A percentile compares a stretch with the other conserved stretches of the same genome.
Evolutionary conservation across 108 stramenopile genomes (phyloP).

Genomic region (Stephanodiscus triporus): DNA sequence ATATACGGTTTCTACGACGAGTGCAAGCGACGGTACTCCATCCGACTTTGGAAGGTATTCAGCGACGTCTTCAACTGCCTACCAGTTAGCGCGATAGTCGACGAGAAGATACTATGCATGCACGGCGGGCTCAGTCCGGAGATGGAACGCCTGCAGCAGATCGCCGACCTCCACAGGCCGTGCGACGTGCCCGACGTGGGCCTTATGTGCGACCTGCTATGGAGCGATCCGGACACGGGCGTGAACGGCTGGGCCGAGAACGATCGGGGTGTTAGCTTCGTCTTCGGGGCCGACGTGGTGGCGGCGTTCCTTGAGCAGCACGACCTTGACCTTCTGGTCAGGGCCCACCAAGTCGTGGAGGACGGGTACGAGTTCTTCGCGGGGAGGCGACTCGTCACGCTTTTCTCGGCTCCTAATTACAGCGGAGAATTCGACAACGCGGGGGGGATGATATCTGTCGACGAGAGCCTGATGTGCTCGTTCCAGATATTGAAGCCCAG

Average conservation of each 20-base stretch:
- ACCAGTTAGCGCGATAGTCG: conserved; percentile 89
- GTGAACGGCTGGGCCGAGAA: conserved; percentile 91
- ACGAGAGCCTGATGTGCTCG: conserved; percentile 75
- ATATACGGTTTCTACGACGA: conserved; percentile 90
- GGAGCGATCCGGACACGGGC: conserved; percentile 91
- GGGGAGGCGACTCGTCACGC: conserved; percentile 81
- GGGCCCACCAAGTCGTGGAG: conserved; percentile 97
- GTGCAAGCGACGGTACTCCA: conserved; percentile 91
- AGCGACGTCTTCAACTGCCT: conserved; percentile 96
- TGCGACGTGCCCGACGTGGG: conserved; percentile 94
- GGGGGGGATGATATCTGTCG: conserved; percentile 81
- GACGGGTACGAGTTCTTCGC: conserved; percentile 96
- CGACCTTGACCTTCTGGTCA: conserved; percentile 89
- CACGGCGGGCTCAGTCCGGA: conserved; percentile 93
- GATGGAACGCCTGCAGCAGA: conserved; percentile 77
- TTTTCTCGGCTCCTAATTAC: conserved; percentile 86
- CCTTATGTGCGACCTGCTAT: conserved; percentile 94
- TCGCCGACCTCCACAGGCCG: conserved; percentile 82
- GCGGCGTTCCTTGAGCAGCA: conserved; percentile 75
- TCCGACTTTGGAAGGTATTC: conserved; percentile 94
- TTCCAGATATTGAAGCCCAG: conserved; percentile 70
- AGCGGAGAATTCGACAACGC: conserved; percentile 89
- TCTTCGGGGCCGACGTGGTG: conserved; percentile 93
- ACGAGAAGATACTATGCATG: conserved; percentile 97
- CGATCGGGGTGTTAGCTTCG: conserved; percentile 94